Evolutionary conservation across 352 stramenopile genomes (phyloP), one percentile per base, ranked within the genome.

Genomic region (Nothophytophthora sp.): DNA sequence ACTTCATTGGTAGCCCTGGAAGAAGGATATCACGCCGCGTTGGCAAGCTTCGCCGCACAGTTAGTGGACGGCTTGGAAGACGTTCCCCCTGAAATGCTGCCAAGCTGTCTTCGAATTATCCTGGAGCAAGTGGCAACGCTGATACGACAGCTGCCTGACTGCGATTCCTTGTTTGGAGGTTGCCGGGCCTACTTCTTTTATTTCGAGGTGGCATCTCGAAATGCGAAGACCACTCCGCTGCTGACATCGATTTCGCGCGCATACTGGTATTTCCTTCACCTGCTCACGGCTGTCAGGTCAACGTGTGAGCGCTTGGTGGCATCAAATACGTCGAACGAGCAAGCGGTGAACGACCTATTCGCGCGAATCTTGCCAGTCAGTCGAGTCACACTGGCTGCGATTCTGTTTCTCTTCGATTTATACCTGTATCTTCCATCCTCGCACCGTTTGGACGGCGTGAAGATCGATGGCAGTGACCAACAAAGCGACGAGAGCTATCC

Each of bases 371-470:
- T n/a, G n/a, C n/a, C n/a, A n/a, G n/a, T 67, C 7, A 88, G 81
- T 45, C 55, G 70, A 35, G 60, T 86, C 15, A 73, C 63, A 20
- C 48, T 87, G 10, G 74, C 76, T 9, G 55, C 64, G 1, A 70
- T 75, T 36, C 73, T 88, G n/a, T 93, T 90, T 41, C 63, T 93
- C 24, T 67, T 90, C 38, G 83, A 93, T 32, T 60, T 89, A 34
- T 81, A 76, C 38, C 39, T 93, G 2, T 82, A 89, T 28, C 61
- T 92, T 20, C 83, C 79, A 12, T 76, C 74, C 22, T 88, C 76
- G 1, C 79, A 93, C 52, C 58, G 60, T 12, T 20, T 78, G 13
- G 41, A 63, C 4, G 15, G 56, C 5, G 10, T 19, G 15, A 18
- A 10, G 5, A 52, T 23, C 18, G 15, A 47, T 40, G 2, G 5